These are phyloP conservation scores for Rhodotorula mucilaginosa DNA, from an alignment of 1,284 basidiomycete species.

Conservation along the genomic window DNA sequence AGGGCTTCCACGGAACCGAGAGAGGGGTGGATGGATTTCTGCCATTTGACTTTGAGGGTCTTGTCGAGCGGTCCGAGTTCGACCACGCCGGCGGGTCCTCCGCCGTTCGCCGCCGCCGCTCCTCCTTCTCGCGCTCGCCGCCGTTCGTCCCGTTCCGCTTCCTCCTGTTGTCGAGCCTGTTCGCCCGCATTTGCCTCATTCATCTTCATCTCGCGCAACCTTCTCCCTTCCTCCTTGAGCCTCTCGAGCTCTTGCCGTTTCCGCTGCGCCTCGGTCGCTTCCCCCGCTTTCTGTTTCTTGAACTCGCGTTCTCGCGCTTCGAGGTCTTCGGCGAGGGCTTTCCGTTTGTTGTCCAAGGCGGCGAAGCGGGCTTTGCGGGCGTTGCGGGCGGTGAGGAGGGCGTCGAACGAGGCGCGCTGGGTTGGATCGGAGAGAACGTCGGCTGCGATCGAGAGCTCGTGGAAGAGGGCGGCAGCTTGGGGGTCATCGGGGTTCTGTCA, in stretches of 20 bases:
- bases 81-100: not conserved
- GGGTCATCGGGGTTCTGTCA: slow-evolving; percentile 43
- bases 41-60: slow-evolving; percentile 43
- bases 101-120: not conserved
- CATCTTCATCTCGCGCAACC: slow-evolving; percentile 20
- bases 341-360: slow-evolving; percentile 42
- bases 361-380: slow-evolving; percentile 40
- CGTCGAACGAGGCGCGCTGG: slow-evolving; percentile 39
- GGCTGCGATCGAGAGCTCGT: slow-evolving; percentile 40
- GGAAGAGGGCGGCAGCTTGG: slow-evolving; percentile 41
- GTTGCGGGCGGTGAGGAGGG: slow-evolving; percentile 29
- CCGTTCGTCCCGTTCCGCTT: not conserved
- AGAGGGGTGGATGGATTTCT: slow-evolving; percentile 13
- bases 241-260: slow-evolving; percentile 36
- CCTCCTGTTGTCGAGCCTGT: not conserved
- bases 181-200: not conserved
- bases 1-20: slow-evolving; percentile 5
- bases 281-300: slow-evolving; percentile 33
- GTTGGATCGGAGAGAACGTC: slow-evolving; percentile 40
- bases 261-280: slow-evolving; percentile 13
- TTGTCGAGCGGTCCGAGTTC: slow-evolving; percentile 42
- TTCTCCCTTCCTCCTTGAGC: slow-evolving; percentile 41
- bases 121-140: not conserved
- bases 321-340: slow-evolving; percentile 41
- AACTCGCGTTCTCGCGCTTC: slow-evolving; percentile 39